Evolutionary conservation across 805 yeast species (phyloP), one percentile per base, ranked within the genome.

Genomic region (Myxozyma geophila): DNA sequence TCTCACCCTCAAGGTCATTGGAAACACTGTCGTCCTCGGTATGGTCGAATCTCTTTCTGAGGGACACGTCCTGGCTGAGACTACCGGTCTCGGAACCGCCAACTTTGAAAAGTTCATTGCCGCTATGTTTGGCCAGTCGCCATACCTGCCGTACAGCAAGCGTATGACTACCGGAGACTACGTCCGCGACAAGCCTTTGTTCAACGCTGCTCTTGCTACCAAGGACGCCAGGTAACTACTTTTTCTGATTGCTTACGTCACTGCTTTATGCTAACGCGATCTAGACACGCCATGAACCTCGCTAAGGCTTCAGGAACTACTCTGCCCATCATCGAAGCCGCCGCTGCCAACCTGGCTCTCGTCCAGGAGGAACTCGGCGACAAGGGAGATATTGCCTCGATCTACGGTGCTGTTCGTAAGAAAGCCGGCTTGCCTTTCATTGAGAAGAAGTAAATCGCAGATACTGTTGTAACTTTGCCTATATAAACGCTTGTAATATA

Each of bases 341-440:
- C 67, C 23, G 62, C 64, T n/a, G 50, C 59, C 54, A 49, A 72
- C 47, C 23, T 72, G 55, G 54, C 52, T 17, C 59, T 51, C 10
- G 73, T 70, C 23, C 49, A 59, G 43, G 68, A 66, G 21, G 64
- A 67, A 41, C 69, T 63, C 12, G 69, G 67, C 36, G 59, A 47
- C 48, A 59, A 61, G 53, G 66, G 70, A 39, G 75, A 73, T 51
- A 67, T 67, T 17, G 60, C 74, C 2, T 67, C 73, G 7, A 63
- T 72, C 35, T 73, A 73, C 54, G 75, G 75, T 33, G 55, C 64
- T 35, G 55, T 70, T 33, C 66, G 75, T 23, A 55, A 63, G 57
- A 46, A 60, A 39, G 73, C 75, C 21, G 75, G 75, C 2, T 63
- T 72, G 7, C 73, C 71, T 2, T 73, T 71, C 55, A 71, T 67